These are phyloP conservation scores for Cyclotella distinguenda DNA, from an alignment of 108 stramenopile species.

Conservation along the genomic window DNA sequence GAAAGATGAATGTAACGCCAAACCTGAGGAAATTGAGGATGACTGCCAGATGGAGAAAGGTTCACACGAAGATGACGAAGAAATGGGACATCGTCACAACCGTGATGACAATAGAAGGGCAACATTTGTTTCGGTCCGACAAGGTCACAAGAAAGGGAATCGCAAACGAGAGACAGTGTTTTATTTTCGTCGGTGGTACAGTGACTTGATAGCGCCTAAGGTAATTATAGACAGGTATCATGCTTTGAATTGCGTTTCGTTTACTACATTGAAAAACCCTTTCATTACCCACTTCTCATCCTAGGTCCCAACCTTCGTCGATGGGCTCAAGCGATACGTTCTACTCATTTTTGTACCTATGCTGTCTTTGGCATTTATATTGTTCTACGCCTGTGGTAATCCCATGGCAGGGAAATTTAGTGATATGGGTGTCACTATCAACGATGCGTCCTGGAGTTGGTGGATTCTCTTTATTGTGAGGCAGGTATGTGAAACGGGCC, in stretches of 20 bases:
- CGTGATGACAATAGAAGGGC: neutral
- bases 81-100: slow-evolving; percentile 22
- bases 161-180: slow-evolving; percentile 3
- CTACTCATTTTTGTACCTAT: slow-evolving; percentile 30
- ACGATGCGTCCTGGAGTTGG: slow-evolving; percentile 29
- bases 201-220: slow-evolving; percentile 35
- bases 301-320: slow-evolving; percentile 20
- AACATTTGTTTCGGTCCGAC: slow-evolving; percentile 2
- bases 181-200: slow-evolving; percentile 27
- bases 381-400: slow-evolving; percentile 42
- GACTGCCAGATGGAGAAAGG: neutral
- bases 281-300: neutral
- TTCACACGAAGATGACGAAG: slow-evolving; percentile 34
- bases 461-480: slow-evolving; percentile 41
- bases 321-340: slow-evolving; percentile 15
- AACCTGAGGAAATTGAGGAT: neutral
- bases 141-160: neutral
- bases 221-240: neutral
- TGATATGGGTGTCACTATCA: neutral
- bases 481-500: too few species aligned
- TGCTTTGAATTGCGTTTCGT: neutral
- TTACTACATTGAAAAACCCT: neutral
- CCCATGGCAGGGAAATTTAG: slow-evolving; percentile 31
- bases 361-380: slow-evolving; percentile 29
- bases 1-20: neutral